A percentile compares a stretch with the other conserved stretches of the same genome.
Conservation (phyloP, 2,329 filamentous ascomycete species). For the Drechslerella stenobrocha region DNA sequence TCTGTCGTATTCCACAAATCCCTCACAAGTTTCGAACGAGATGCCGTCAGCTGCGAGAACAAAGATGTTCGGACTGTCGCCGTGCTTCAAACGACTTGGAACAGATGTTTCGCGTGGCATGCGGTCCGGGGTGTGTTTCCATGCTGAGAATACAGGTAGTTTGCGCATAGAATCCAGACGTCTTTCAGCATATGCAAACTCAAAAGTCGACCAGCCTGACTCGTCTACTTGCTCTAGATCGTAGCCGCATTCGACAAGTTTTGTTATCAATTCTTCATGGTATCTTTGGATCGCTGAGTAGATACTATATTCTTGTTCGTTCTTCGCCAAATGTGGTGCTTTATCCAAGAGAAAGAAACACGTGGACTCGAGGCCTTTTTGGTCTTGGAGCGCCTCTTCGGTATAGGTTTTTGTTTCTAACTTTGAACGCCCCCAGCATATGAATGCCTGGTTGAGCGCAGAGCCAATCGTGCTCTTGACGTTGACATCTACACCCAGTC, state of each 20-base stretch:
- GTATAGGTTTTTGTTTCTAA: conserved; percentile 24
- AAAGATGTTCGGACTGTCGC: conserved; percentile 24
- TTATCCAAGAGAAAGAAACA: conserved; percentile 23
- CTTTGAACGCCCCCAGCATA: conserved; percentile 16
- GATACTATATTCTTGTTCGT: not conserved
- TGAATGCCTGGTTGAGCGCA: conserved; percentile 19
- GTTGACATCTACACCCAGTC: conserved; percentile 45
- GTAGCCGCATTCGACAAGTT: conserved; percentile 26
- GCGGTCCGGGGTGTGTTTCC: conserved; percentile 16
- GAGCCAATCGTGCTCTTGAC: conserved; percentile 16
- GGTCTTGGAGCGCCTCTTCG: conserved; percentile 8
- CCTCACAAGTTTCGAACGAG: conserved; percentile 23
- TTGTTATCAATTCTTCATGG: conserved; percentile 23
- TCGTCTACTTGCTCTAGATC: conserved; percentile 22
- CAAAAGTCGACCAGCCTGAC: conserved; percentile 22
- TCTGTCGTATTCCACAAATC: conserved; percentile 22
- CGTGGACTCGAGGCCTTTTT: conserved; percentile 19
- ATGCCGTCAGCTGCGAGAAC: conserved; percentile 29
- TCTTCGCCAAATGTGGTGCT: conserved; percentile 15
- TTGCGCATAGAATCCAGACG: conserved; percentile 12
- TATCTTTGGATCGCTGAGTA: conserved; percentile 35
- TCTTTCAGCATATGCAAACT: conserved; percentile 30
- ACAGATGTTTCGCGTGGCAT: conserved; percentile 15
- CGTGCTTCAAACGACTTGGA: conserved; percentile 10
- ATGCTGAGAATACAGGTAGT: conserved; percentile 19